phyloP scores from a whole-genome alignment of 495 filamentous ascomycete genomes.

The Hypoxylon lienhwacheense region DNA sequence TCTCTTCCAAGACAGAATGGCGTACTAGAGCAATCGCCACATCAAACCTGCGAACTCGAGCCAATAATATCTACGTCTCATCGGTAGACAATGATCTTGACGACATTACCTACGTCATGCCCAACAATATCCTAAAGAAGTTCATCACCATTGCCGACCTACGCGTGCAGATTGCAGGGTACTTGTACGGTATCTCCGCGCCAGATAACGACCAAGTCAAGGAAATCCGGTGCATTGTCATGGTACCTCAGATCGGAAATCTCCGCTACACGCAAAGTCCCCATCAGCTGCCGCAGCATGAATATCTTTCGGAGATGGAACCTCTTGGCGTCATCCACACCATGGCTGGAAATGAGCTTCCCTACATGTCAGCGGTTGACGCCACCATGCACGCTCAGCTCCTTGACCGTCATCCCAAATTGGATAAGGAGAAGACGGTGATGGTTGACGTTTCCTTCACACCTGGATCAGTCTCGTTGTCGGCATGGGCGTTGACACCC shows the following conservation, averaged over 20 bases:
- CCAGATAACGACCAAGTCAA: conserved; percentile 96
- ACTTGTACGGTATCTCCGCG: conserved; percentile 90
- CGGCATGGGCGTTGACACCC: conserved; percentile 89
- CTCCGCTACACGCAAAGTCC: conserved; percentile 90
- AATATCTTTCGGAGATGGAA: conserved; percentile 84
- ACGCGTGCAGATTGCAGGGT: conserved; percentile 93
- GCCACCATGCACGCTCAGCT: conserved; percentile 90
- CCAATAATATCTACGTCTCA: conserved; percentile 99
- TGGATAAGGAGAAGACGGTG: conserved; percentile 89
- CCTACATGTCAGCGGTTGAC: conserved; percentile 93
- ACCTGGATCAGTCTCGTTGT: conserved; percentile 93
- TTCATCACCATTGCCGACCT: conserved; percentile 99
- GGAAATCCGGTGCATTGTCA: conserved; percentile 93
- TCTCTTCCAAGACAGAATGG: conserved; percentile 99
- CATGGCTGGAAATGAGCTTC: conserved; percentile 88
- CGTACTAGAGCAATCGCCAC: conserved; percentile 95
- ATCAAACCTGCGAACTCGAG: conserved; percentile 88
- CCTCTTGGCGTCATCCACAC: conserved; percentile 96
- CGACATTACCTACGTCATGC: conserved; percentile 94
- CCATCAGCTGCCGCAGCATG: conserved; percentile 89
- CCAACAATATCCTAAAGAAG: conserved; percentile 96
- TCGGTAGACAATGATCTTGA: conserved; percentile 83
- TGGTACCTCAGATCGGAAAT: conserved; percentile 95
- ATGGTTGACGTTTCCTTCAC: conserved; percentile 98
- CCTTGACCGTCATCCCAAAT: conserved; percentile 77